Base-by-base conservation (phyloP, 1,139 yeast genomes). In the Hemisphaericaspora xylanilytica region DNA sequence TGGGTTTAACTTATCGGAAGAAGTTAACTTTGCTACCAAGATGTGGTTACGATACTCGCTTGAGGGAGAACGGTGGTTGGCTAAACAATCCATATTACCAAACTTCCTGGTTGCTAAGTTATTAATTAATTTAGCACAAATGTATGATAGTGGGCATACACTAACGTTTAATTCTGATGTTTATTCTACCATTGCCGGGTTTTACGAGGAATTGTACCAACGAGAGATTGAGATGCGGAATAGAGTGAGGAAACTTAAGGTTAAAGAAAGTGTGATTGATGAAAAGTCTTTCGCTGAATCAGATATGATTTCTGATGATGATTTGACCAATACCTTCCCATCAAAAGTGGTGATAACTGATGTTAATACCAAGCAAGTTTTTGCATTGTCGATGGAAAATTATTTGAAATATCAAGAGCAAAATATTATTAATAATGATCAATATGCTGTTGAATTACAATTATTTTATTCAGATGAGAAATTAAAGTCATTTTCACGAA, bases 1-100 rank as follows among this genome's bases (percentile, higher is more conserved):
- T 22, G 88, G 87, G 0, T 67, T 78, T 35, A 71, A 70, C 38
- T 59, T 81, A 9, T 69, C 75, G 37, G 85, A 82, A 55, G 70
- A 71, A 33, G 76, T 74, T 2, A 70, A 73, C 42, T 73, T 81
- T 56, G 83, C 85, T 1, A 69, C 83, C 0, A 52, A 56, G n/a
- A 56, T 64, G n/a, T 83, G 89, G 89, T 51, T 82, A 9, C 55
- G 65, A 3, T 58, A 67, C 44, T 75, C 80, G 0, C 16, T 65
- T 0, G 74, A 70, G 24, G 78, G 78, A 0, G 78, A 74, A 36
- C 52, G 57, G 28, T 81, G 85, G 85, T 49, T 80, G n/a, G 44
- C 59, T 2, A 58, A 64, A n/a, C 81, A 78, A 42, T 56, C 65
- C 0, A 50, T 78, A 1, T 36, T 76, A 2, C 85, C 87, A 0